Evolutionary conservation across 495 filamentous ascomycete species (phyloP).

Genomic region (Aspergillus funiculosus): DNA sequence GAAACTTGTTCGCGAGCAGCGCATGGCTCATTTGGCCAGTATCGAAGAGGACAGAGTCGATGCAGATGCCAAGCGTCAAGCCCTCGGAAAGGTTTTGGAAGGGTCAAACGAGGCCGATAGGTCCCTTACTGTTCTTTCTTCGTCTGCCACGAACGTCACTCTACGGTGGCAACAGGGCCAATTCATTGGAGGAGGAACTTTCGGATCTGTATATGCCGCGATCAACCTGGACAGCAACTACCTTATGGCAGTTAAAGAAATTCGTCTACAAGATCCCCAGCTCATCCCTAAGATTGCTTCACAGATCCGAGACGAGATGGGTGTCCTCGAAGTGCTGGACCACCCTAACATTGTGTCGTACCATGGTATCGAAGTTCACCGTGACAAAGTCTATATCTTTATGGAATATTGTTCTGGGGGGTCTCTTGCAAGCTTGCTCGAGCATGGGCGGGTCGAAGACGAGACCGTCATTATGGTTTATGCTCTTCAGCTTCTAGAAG

Average conservation of each 20-base stretch:
- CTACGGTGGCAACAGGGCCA: conserved; percentile 97
- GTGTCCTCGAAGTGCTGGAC: conserved; percentile 86
- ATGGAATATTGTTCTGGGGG: conserved; percentile 99
- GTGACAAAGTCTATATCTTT: conserved; percentile 98
- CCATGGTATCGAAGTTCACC: conserved; percentile 94
- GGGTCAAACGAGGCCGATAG: conserved; percentile 92
- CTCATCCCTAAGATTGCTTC: conserved; percentile 87
- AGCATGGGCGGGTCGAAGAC: conserved; percentile 95
- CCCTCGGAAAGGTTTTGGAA: conserved; percentile 83
- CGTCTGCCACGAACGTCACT: conserved; percentile 88
- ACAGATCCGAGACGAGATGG: conserved; percentile 96
- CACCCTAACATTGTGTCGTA: conserved; percentile 98
- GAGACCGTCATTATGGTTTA: conserved; percentile 98
- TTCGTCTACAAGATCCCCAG: conserved; percentile 92
- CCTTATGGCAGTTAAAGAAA: conserved; percentile 98
- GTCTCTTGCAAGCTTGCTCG: conserved; percentile 81
- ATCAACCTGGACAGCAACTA: conserved; percentile 95
- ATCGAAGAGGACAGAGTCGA: conserved; percentile 75
- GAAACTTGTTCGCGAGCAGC: conserved; percentile 63
- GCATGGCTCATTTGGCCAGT: conserved; percentile 59
- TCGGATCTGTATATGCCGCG: conserved; percentile 93
- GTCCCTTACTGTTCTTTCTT: conserved; percentile 86
- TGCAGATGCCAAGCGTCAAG: conserved; percentile 80
- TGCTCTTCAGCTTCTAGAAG: conserved; percentile 90
- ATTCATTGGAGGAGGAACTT: conserved; percentile 94